phyloP scores from a whole-genome alignment of 495 filamentous ascomycete species.

The Emericellopsis terricola region DNA sequence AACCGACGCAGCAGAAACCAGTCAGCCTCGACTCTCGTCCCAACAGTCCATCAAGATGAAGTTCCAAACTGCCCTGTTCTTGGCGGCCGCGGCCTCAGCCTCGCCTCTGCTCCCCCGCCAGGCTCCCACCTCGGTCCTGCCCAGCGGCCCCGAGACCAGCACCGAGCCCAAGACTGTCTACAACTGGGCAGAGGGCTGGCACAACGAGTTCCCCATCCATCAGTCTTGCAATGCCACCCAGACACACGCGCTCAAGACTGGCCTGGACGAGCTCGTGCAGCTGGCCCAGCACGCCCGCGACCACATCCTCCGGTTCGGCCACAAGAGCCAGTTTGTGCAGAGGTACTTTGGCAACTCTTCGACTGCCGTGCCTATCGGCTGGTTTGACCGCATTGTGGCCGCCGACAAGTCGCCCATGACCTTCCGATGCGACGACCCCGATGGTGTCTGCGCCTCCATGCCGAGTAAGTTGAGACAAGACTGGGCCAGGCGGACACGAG shows the following conservation, averaged over 20 bases:
- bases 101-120: not conserved
- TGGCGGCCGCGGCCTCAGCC: not conserved
- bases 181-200: constrained; percentile 6
- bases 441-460: constrained; percentile 36
- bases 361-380: constrained; percentile 31
- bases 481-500: too few relatives aligned
- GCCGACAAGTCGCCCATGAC: constrained; percentile 26
- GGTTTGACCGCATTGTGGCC: constrained; percentile 30
- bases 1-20: too few relatives aligned
- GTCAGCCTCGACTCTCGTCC: too few relatives aligned
- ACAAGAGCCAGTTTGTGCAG: constrained; percentile 28
- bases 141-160: not conserved
- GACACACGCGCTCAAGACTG: constrained; percentile 24
- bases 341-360: constrained; percentile 38
- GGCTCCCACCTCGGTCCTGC: not conserved
- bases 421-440: constrained; percentile 41
- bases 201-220: constrained; percentile 26
- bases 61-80: not conserved
- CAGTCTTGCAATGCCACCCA: constrained; percentile 37
- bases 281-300: constrained; percentile 30
- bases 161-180: constrained; percentile 2
- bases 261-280: constrained; percentile 26
- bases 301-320: constrained; percentile 28
- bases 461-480: too few relatives aligned
- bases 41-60: too few relatives aligned